Conservation (phyloP, 345 rosid genomes). For the Euphorbia tirucalli region DNA sequence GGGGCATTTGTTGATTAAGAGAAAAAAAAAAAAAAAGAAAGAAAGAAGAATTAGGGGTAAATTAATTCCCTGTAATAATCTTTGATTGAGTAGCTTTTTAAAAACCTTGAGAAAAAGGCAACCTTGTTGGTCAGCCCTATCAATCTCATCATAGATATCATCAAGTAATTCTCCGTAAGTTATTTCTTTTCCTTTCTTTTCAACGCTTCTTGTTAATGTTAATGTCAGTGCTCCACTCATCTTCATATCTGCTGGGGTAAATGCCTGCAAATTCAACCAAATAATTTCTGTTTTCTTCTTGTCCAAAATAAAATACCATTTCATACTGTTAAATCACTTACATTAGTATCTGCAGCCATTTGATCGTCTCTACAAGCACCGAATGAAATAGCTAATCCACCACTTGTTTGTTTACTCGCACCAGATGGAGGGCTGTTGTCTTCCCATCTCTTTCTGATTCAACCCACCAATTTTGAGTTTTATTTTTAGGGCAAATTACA, state of each 20-base stretch:
- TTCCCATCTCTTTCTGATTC: slow-evolving; percentile 44
- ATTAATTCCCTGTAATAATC: slow-evolving; percentile 12
- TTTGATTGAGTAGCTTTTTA: not conserved
- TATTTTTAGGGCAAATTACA: no score
- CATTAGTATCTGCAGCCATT: slow-evolving; percentile 43
- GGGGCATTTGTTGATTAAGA: no score
- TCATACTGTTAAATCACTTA: no score
- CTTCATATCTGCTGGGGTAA: not conserved
- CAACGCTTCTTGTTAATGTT: not conserved
- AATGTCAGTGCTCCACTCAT: slow-evolving; percentile 10
- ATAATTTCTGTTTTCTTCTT: no score
- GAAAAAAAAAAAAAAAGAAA: no score
- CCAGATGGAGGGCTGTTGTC: slow-evolving; percentile 33
- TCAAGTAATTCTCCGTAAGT: slow-evolving; percentile 11
- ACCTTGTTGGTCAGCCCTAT: slow-evolving; percentile 1
- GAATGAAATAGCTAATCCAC: slow-evolving; percentile 60
- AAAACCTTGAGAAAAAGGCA: not conserved
- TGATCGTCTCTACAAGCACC: slow-evolving; percentile 73
- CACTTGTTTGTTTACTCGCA: slow-evolving; percentile 55
- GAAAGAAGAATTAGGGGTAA: no score
- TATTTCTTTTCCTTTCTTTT: not conserved
- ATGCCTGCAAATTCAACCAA: slow-evolving; percentile 1
- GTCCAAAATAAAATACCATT: no score
- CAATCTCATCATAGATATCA: not conserved
- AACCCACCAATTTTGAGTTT: no score